phyloP scores from a whole-genome alignment of 2,329 filamentous ascomycete species.

The Tolypocladium amazonense region DNA sequence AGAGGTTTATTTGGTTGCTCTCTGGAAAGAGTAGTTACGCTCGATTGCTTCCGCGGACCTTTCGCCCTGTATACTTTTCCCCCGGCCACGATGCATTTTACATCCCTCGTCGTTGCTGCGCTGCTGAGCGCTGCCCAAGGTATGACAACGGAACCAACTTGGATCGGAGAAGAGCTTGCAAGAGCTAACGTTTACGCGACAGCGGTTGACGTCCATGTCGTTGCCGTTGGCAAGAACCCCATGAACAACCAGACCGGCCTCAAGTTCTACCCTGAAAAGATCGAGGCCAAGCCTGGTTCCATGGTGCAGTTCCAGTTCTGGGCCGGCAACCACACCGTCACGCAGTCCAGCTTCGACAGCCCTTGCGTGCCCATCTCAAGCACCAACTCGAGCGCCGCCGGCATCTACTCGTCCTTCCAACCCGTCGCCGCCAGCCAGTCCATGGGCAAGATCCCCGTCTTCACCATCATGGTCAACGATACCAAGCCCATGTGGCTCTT shows the following conservation, averaged over 20 bases:
- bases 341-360: constrained; percentile 63
- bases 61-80: constrained; percentile 3
- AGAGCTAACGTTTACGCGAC: not conserved
- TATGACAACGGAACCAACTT: constrained; percentile 14
- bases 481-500: constrained; percentile 68
- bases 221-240: constrained; percentile 47
- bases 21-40: not conserved
- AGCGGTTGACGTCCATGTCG: constrained; percentile 44
- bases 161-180: not conserved
- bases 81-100: constrained; percentile 40
- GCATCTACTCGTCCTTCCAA: constrained; percentile 60
- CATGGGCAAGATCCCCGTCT: constrained; percentile 50
- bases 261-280: constrained; percentile 54
- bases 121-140: constrained; percentile 36
- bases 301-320: constrained; percentile 59
- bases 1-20: constrained; percentile 3
- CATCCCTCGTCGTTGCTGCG: constrained; percentile 33
- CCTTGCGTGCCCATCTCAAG: constrained; percentile 54
- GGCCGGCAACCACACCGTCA: constrained; percentile 65
- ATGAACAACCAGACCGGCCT: constrained; percentile 39
- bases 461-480: constrained; percentile 59
- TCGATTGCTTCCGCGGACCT: not conserved
- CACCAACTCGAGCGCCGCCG: constrained; percentile 39
- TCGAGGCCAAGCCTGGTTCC: constrained; percentile 52
- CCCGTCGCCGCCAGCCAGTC: constrained; percentile 43